Base-by-base conservation (phyloP, 495 filamentous ascomycete genomes). In the Lasiosphaeria hispida region DNA sequence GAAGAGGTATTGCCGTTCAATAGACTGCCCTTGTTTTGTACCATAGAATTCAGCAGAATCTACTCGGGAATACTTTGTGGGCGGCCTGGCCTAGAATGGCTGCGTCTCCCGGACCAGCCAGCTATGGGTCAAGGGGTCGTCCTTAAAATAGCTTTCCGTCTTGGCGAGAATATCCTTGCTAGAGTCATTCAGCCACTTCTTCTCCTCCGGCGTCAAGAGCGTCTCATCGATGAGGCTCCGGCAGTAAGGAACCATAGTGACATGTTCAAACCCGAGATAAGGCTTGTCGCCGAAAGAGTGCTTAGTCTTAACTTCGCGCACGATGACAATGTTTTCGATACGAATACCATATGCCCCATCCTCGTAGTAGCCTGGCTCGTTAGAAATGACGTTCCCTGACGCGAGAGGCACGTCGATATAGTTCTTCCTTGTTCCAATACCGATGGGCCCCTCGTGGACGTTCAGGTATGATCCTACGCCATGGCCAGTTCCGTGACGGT, bases 291-390 rank as follows among this genome's bases (percentile, higher is more conserved):
- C 94, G 66, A 97, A 97, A 37, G 82, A 83, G 72, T 96, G 80
- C 55, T 88, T 85, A 7, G 93, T 96, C 68, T 96, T 75, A 13
- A 87, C 87, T 66, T 97, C 91, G 61, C 85, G 87, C 14, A 90
- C 89, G 83, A 96, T 90, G 59, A 96, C 83, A 56, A 99, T 78
- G 80, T 90, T 97, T 75, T 99, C 95, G 65, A 97, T 97, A 34
- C 95, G 89, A 65, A 99, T 96, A n/a, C 95, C 95, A 67, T 95
- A 99, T 9, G 86, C 86, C 44, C 92, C 95, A 65, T 99, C 95
- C 73, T 97, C 95, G 74, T 99, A 99, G 75, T 92, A 99, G 34
- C 95, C 95, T 11, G 94, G 95, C 70, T 99, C 92, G 68, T 96
- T 87, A 4, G 92, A 96, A 58, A 97, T 83, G 42, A 97, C 92